Base-by-base conservation (phyloP, 2,329 filamentous ascomycete species). In the Chaetomium sp. region DNA sequence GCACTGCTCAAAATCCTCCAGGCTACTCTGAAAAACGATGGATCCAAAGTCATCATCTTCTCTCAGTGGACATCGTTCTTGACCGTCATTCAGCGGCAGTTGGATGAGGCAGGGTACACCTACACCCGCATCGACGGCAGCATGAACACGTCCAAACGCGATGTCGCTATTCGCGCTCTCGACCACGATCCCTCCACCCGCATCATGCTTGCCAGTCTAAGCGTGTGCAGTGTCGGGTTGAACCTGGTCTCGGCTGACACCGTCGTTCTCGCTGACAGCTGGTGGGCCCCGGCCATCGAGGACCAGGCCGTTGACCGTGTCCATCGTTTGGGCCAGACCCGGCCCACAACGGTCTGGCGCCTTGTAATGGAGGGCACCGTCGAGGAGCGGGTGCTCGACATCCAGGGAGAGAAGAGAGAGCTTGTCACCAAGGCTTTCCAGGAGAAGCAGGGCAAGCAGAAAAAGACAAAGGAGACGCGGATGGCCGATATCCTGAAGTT, bases 271-370 rank as follows among this genome's bases (percentile, higher is more conserved):
- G 86, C 87, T 0, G 93, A 97, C 75, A 90, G 86, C 65, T 97
- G 83, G 93, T 97, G 93, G 90, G 92, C 93, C 1, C 93, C 93
- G 0, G 92, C 92, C 0, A 95, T 97, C 62, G 93, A 97, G 76
- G 92, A 96, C 70, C 93, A 97, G 74, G 93, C 93, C 3, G 84
- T 96, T 2, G 93, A 97, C 74, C 89, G 93, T 4, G 92, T 97
- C 7, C 91, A 97, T 74, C 85, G 93, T 0, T 82, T 97, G 0
- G 93, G 93, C 0, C 93, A 97, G 78, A 93, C 84, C 68, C 85
- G 90, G 45, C 84, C 88, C 66, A 93, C 90, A 0, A 93, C 87
- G 1, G 88, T 96, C 1, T 95, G 92, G 82, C 82, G 92, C 55
- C 80, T 97, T 10, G 86, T 97, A 1, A 90, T 96, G 79, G 90